phyloP scores from a whole-genome alignment of 306 rosid species.

The Morella rubra region DNA sequence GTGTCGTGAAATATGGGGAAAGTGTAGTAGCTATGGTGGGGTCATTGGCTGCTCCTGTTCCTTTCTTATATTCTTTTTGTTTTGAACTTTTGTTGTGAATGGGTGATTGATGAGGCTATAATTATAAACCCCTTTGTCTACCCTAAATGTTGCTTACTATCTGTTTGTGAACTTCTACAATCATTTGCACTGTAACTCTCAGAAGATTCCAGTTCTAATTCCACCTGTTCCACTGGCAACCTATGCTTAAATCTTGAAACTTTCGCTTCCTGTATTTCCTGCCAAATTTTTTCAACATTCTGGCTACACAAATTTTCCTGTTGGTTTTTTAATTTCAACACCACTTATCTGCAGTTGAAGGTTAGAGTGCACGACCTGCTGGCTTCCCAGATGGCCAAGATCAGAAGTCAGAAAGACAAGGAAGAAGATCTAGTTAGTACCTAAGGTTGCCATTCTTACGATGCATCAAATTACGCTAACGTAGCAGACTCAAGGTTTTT shows the following conservation, averaged over 20 bases:
- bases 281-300: neutral
- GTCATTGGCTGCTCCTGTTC: neutral
- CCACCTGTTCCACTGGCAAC: neutral
- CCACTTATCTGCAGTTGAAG: conserved; percentile 58
- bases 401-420: conserved; percentile 32
- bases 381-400: conserved; percentile 59
- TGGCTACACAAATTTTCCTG: neutral
- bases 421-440: conserved; percentile 15
- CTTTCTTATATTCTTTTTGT: neutral
- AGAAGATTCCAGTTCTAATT: neutral
- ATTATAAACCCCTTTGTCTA: neutral
- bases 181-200: neutral
- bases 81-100: neutral
- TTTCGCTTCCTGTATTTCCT: neutral
- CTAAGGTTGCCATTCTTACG: conserved; percentile 3
- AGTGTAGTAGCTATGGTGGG: neutral
- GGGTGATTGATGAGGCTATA: neutral
- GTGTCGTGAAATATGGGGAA: neutral
- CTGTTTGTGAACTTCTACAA: neutral
- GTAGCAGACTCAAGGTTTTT: neutral
- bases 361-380: conserved; percentile 70
- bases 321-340: neutral
- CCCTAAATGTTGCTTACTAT: neutral
- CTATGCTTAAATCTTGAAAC: neutral
- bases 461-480: neutral